Evolutionary conservation across 345 rosid genomes (phyloP).

Genomic region (Turnera subulata): DNA sequence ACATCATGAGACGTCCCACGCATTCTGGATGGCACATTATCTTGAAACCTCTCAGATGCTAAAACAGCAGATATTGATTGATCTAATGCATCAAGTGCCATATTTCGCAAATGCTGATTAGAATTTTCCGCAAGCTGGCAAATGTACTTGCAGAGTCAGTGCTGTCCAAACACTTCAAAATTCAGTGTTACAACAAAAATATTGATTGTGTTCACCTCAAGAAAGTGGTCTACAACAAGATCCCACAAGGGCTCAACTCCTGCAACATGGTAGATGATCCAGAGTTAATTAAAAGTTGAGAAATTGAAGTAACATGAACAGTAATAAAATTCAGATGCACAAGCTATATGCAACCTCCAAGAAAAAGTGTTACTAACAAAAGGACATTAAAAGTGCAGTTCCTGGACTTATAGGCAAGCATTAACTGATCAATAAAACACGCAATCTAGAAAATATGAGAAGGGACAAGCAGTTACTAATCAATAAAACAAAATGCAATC

Average conservation of each 20-base stretch:
- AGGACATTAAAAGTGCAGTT: background rate
- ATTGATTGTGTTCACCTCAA: conserved; percentile 55
- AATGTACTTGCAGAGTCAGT: conserved; percentile 31
- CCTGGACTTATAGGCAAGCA: background rate
- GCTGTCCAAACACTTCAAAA: conserved; percentile 15
- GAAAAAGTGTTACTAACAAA: background rate
- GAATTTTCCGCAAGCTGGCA: conserved; percentile 88
- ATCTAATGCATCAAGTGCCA: conserved; percentile 95
- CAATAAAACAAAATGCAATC: too few relatives aligned
- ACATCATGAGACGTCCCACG: conserved; percentile 46
- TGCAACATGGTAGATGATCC: conserved; percentile 22
- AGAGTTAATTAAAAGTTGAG: background rate
- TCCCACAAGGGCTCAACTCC: conserved; percentile 96
- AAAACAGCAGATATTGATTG: conserved; percentile 88
- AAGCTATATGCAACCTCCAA: background rate
- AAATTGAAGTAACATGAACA: too few relatives aligned
- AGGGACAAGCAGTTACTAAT: too few relatives aligned
- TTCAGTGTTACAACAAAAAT: conserved; percentile 17
- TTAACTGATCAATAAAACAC: too few relatives aligned
- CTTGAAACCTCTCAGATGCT: conserved; percentile 79
- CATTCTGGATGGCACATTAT: conserved; percentile 35
- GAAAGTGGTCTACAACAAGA: conserved; percentile 84
- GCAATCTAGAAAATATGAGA: too few relatives aligned
- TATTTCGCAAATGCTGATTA: conserved; percentile 70
- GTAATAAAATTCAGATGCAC: background rate